Percentiles rank a stretch among this genome's conserved stretches.
Evolutionary conservation across 2,329 filamentous ascomycete species (phyloP).

Genomic region (Cladorrhinum sp.): DNA sequence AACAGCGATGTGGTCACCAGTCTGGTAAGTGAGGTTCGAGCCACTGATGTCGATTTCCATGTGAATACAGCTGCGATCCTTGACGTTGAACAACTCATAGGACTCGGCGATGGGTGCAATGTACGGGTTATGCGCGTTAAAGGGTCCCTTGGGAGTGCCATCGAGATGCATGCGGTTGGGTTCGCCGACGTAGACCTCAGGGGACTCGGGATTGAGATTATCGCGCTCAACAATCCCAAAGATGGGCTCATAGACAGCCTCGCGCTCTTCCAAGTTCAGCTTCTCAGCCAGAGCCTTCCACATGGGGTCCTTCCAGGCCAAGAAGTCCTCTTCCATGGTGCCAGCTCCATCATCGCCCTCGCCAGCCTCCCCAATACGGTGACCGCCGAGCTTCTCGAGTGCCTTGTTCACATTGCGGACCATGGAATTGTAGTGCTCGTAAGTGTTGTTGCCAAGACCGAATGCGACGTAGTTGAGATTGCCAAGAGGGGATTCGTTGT

Average conservation of each 20-base stretch:
- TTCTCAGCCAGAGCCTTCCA: conserved; percentile 80
- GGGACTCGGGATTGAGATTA: conserved; percentile 68
- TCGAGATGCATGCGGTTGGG: conserved; percentile 95
- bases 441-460: conserved; percentile 97
- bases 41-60: conserved; percentile 89
- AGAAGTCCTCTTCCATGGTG: conserved; percentile 99
- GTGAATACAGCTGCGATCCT: conserved; percentile 92
- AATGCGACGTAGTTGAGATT: conserved; percentile 94
- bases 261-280: conserved; percentile 89
- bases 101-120: conserved; percentile 92
- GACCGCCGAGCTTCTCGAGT: conserved; percentile 76
- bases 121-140: conserved; percentile 94
- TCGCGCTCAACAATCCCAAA: conserved; percentile 79
- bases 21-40: conserved; percentile 90
- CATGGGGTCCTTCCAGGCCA: conserved; percentile 99
- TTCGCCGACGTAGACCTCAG: conserved; percentile 89
- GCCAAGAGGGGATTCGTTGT: conserved; percentile 67
- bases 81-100: conserved; percentile 83
- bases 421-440: conserved; percentile 99
- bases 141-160: conserved; percentile 78
- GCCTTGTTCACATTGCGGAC: conserved; percentile 85
- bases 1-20: conserved; percentile 93
- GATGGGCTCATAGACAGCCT: conserved; percentile 91
- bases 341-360: conserved; percentile 97
- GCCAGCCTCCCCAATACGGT: conserved; percentile 80